Base-by-base conservation (phyloP, 2,329 filamentous ascomycete species). In the Bipolaris sorokiniana region DNA sequence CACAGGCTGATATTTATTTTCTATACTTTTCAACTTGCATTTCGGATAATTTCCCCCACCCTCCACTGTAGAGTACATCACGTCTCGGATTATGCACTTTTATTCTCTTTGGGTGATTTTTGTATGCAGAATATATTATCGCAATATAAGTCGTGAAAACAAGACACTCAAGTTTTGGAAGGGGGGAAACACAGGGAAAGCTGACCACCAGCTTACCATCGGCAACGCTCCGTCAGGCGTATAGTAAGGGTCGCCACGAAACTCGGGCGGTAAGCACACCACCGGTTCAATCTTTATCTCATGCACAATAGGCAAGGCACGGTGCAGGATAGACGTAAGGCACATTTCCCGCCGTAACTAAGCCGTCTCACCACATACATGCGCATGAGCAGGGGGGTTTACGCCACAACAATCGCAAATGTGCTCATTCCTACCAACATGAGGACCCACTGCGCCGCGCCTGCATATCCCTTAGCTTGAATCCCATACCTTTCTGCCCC, bases 341-440 rank as follows among this genome's bases (percentile, higher is more conserved):
- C 20, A 41, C 11, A 5, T 13, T 41, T n/a, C n/a, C 18, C 20
- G 38, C 10, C 2, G 20, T 26, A 46, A 4, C 28, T 28, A n/a
- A 23, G 5, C 15, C 15, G 23, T 15, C 34, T 36, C 26, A 28
- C 26, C 26, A 28, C 26, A 28, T 28, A 37, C 23, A 18, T 3
- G 6, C 23, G 36, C 34, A n/a, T 9, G 5, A n/a, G 45, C 31
- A 48, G 31, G 45, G 20, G 11, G n/a, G n/a, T 18, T 18, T 36
- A 16, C 15, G 49, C 49, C 36, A 54, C 34, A 56, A 54, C 23
- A 3, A 11, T 56, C 54, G 48, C 58, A 53, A 56, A 58, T 36
- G 44, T 51, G 48, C 48, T 57, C 57, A 34, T 36, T 7, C 7
- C 13, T 7, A 1, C 34, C 7, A 31, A 23, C 33, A 18, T 23